Evolutionary conservation across 202 grass and related monocot species (phyloP).

Genomic region (Schoenoplectus tabernaemontani): DNA sequence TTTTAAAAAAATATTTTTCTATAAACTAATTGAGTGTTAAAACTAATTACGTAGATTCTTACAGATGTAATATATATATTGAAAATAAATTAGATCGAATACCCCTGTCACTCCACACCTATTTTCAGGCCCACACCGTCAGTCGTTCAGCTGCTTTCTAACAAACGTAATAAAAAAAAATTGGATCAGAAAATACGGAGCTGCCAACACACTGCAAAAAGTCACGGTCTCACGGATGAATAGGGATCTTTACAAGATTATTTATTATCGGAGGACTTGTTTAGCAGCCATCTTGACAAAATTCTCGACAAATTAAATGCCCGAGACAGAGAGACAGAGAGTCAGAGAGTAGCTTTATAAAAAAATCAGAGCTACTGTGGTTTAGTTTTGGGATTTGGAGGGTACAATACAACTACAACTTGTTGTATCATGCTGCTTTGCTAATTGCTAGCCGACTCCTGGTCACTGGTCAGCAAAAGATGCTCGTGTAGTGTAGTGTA

Average conservation of each 20-base stretch:
- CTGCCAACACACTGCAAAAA: not conserved
- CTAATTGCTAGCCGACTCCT: not conserved
- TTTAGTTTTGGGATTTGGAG: not conserved
- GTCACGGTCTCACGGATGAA: not conserved
- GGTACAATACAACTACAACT: too few relatives aligned
- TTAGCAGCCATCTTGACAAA: not conserved
- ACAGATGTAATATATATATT: too few relatives aligned
- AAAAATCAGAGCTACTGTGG: not conserved
- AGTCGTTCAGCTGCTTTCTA: not conserved
- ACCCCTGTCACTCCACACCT: too few relatives aligned
- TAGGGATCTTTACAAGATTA: not conserved
- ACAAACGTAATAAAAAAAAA: not conserved
- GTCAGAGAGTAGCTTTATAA: not conserved
- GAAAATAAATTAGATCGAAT: too few relatives aligned
- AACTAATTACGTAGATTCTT: too few relatives aligned
- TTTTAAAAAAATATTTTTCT: too few relatives aligned
- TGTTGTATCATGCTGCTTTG: not conserved
- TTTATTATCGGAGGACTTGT: not conserved
- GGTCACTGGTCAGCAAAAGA: slow-evolving; percentile 19
- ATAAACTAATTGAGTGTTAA: too few relatives aligned
- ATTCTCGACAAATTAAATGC: not conserved
- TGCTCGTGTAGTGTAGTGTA: too few relatives aligned
- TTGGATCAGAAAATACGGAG: not conserved
- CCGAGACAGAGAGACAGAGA: too few relatives aligned
- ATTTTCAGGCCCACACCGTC: too few relatives aligned